Percentiles rank a stretch among this genome's conserved stretches.
phyloP scores from a whole-genome alignment of 2,329 filamentous ascomycete genomes.

The Fusarium heterosporum region DNA sequence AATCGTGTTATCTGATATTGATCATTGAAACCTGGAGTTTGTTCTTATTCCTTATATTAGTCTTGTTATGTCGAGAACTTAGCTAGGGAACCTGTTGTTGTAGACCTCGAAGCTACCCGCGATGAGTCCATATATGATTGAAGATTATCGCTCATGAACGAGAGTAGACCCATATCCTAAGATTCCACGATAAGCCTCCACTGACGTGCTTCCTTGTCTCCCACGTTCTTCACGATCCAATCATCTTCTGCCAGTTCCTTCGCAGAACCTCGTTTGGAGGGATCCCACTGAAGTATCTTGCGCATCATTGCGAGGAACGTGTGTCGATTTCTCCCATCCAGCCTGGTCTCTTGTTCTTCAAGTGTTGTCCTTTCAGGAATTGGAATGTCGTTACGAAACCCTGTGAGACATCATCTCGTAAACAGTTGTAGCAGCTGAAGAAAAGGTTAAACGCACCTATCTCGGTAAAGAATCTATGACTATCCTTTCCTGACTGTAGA shows the following conservation, averaged over 20 bases:
- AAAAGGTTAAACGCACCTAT: slow-evolving; percentile 45
- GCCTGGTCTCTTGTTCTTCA: slow-evolving; percentile 52
- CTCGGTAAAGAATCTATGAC: slow-evolving; percentile 54
- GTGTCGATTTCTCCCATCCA: slow-evolving; percentile 49
- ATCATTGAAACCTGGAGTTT: too few relatives aligned
- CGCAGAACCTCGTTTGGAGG: slow-evolving; percentile 47
- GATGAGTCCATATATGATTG: too few relatives aligned
- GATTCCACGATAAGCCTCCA: too few relatives aligned
- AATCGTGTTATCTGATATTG: too few relatives aligned
- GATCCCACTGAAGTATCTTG: slow-evolving; percentile 55
- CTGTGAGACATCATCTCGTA: slow-evolving; percentile 34
- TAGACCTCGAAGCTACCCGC: too few relatives aligned
- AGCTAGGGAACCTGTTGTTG: too few relatives aligned
- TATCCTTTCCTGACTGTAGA: slow-evolving; percentile 49
- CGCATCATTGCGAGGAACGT: slow-evolving; percentile 52
- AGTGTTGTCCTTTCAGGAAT: slow-evolving; percentile 47
- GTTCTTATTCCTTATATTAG: too few relatives aligned
- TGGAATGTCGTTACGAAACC: slow-evolving; percentile 42
- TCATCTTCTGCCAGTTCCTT: slow-evolving; percentile 47
- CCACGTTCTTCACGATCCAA: slow-evolving; percentile 45
- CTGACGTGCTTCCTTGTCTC: too few relatives aligned
- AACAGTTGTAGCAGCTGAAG: neutral
- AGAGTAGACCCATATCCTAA: too few relatives aligned
- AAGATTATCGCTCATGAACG: too few relatives aligned
- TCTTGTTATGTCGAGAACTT: too few relatives aligned